Percentiles rank a stretch among this genome's conserved stretches.
Evolutionary conservation across 164 flowering plant species (phyloP).

Genomic region (Santalum album): DNA sequence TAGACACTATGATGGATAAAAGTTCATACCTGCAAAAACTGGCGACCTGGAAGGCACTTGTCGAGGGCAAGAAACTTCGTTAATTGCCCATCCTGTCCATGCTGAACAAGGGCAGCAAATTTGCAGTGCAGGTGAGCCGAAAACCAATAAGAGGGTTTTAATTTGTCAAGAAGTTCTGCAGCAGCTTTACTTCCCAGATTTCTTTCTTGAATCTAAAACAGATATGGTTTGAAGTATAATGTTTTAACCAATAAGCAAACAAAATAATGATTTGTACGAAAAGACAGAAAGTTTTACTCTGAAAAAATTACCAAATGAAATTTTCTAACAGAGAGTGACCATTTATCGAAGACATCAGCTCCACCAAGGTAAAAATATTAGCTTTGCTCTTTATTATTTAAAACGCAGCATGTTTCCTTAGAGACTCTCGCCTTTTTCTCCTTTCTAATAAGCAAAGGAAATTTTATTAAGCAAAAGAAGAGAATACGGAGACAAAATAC

Average conservation of each 20-base stretch:
- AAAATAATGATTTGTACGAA: too few relatives aligned
- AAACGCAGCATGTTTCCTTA: too few relatives aligned
- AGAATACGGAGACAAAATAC: too few relatives aligned
- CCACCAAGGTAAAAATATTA: too few relatives aligned
- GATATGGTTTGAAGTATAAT: neutral
- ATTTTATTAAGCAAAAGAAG: too few relatives aligned
- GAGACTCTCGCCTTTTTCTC: too few relatives aligned
- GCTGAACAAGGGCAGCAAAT: conserved; percentile 86
- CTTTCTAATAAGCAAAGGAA: too few relatives aligned
- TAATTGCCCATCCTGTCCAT: conserved; percentile 64
- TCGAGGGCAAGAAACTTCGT: conserved; percentile 97
- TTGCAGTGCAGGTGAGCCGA: conserved; percentile 96
- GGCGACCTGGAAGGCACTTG: conserved; percentile 77
- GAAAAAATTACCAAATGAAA: too few relatives aligned
- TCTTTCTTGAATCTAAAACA: conserved; percentile 47
- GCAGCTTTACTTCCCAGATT: conserved; percentile 84
- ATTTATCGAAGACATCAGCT: too few relatives aligned
- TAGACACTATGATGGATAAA: conserved; percentile 2
- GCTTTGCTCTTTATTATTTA: too few relatives aligned
- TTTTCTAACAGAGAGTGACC: too few relatives aligned
- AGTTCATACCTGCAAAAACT: conserved; percentile 68
- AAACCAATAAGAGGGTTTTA: conserved; percentile 93
- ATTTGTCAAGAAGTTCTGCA: conserved; percentile 59
- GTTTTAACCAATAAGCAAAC: neutral
- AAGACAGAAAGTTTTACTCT: too few relatives aligned